Percentiles rank a stretch among this genome's conserved stretches.
phyloP scores from a whole-genome alignment of 2,329 filamentous ascomycete species.

The Ascochyta koolunga region DNA sequence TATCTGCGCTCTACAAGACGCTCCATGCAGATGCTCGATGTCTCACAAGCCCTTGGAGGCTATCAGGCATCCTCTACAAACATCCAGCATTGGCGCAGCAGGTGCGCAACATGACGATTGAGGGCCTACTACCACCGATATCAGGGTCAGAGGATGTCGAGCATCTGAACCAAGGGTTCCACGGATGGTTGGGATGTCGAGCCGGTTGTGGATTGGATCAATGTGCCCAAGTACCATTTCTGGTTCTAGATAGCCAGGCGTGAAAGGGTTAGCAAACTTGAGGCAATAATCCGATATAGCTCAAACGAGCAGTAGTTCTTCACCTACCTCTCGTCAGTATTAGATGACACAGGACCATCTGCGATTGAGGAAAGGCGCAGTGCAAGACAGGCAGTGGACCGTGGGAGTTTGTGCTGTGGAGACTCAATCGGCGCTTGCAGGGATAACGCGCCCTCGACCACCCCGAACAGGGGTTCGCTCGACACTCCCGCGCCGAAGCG shows the following conservation, averaged over 20 bases:
- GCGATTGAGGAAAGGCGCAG: not conserved
- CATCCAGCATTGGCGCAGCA: too few relatives aligned
- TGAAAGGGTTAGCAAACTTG: too few relatives aligned
- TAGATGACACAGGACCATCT: not conserved
- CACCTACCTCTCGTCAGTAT: too few relatives aligned
- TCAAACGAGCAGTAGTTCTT: too few relatives aligned
- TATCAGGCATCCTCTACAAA: not conserved
- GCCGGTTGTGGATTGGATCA: not conserved
- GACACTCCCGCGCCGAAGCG: conserved; percentile 9
- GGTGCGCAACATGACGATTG: too few relatives aligned
- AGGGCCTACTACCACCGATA: too few relatives aligned
- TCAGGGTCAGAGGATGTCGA: not conserved
- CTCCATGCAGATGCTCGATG: not conserved
- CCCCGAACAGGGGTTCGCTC: conserved; percentile 12
- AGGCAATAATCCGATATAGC: too few relatives aligned
- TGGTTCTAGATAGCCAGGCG: too few relatives aligned
- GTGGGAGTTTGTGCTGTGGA: conserved; percentile 5
- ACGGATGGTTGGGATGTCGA: not conserved
- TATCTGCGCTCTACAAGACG: not conserved
- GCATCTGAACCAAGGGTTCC: not conserved
- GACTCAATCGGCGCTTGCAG: conserved; percentile 5
- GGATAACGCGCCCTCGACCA: conserved; percentile 9
- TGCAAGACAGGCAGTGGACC: not conserved
- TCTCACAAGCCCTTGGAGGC: not conserved
- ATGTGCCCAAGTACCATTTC: not conserved